Base-by-base conservation (phyloP, 2,329 filamentous ascomycete genomes). In the Scytalidium sp. region DNA sequence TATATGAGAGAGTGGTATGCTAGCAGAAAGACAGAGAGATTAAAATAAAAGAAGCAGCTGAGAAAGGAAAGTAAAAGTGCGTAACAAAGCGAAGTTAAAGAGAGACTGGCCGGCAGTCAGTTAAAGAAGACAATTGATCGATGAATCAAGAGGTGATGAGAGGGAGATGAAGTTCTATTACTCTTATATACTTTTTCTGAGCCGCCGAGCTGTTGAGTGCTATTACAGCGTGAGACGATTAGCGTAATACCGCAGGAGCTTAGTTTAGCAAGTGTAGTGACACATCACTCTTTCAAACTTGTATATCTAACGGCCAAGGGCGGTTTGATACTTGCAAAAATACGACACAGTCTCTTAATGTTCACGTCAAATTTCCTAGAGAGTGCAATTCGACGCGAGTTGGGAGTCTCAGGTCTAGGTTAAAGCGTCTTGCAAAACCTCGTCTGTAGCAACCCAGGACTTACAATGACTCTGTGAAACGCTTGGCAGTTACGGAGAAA, bases 41-140 rank as follows among this genome's bases (percentile, higher is more conserved):
- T 8, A 29, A 29, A 29, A 29, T n/a, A n/a, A 13, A 13, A 29
- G 25, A 29, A 7, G 7, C 13, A 29, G 25, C 13, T 29, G 46
- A 47, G 58, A 55, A 57, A 51, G 15, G 48, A 55, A 23, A 20
- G 39, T 17, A 23, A 42, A 46, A 52, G 19, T 50, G 54, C 36
- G 1, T 19, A 44, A 49, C 32, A 15, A 36, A 13, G 17, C 15
- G 32, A 36, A 36, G 32, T 36, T 7, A 51, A 48, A 51, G 25
- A 55, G 60, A 49, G 54, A 61, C 60, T 63, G 60, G 58, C 60
- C 59, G 53, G 59, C 60, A 63, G 60, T 60, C 45, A 23, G 19
- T 32, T 36, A 53, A 44, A 53, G 50, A 53, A 42, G 50, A 59
- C 22, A 47, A 51, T 45, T 57, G 41, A 45, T 19, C 50, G 55